phyloP scores from a whole-genome alignment of 2,329 filamentous ascomycete species.

The Triangularia verruculosa region DNA sequence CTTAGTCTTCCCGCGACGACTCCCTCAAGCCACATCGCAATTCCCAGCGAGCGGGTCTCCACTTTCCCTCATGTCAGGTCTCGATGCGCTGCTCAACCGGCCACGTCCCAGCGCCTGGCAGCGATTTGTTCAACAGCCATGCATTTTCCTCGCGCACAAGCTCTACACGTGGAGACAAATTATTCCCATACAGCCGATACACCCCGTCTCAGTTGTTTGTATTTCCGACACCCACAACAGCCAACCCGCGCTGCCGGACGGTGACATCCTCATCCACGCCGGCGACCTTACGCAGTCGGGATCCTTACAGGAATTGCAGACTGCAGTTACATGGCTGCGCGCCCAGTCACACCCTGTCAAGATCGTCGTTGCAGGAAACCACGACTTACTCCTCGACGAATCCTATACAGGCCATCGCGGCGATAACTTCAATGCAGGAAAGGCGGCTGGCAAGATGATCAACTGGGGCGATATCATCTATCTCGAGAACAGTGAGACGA shows the following conservation, averaged over 20 bases:
- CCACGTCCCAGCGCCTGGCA: background rate
- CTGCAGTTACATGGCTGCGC: slow-evolving; percentile 34
- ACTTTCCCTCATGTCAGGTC: background rate
- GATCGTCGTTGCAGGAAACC: slow-evolving; percentile 33
- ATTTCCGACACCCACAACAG: slow-evolving; percentile 44
- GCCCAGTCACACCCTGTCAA: slow-evolving; percentile 36
- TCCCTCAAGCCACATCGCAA: background rate
- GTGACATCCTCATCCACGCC: slow-evolving; percentile 42
- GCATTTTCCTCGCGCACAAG: slow-evolving; percentile 17
- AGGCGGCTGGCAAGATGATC: background rate
- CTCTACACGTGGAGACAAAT: slow-evolving; percentile 16
- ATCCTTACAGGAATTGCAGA: slow-evolving; percentile 37
- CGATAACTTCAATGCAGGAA: background rate
- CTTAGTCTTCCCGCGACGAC: background rate
- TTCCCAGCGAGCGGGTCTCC: background rate
- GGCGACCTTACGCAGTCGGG: slow-evolving; percentile 41
- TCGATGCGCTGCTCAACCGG: background rate
- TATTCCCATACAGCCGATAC: slow-evolving; percentile 5
- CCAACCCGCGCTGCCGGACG: slow-evolving; percentile 34
- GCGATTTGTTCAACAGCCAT: background rate
- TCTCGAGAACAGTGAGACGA: slow-evolving; percentile 16
- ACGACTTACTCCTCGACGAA: slow-evolving; percentile 21
- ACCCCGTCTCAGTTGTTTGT: slow-evolving; percentile 32
- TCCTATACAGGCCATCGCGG: background rate
- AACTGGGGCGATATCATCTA: slow-evolving; percentile 22